Base-by-base conservation (phyloP, 352 stramenopile genomes). In the Phytophthora kernoviae region DNA sequence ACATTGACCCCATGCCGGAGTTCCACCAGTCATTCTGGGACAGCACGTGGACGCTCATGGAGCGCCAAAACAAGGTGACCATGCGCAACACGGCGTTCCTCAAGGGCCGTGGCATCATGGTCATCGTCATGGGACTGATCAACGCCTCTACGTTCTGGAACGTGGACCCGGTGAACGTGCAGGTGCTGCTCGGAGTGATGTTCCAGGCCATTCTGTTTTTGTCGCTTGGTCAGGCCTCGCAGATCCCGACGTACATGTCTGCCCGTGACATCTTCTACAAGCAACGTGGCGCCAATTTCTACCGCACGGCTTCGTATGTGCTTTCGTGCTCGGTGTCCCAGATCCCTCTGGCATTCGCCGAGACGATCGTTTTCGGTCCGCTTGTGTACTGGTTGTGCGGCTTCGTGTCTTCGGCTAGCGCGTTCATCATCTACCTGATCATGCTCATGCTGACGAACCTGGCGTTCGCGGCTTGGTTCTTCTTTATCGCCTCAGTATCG, bases 331-430 rank as follows among this genome's bases (percentile, higher is more conserved):
- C 74, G 14, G 84, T 93, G 37, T 44, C 81, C 2, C 76, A 86
- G 45, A 54, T 97, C 20, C 85, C 88, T 11, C 62, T 81, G 37
- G 78, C 64, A 12, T 34, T 84, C 14, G 62, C 77, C 26, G 85
- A 94, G 66, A 79, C 69, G 2, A 55, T 93, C n/a, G 56, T 90
- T 26, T 96, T 95, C 70, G 86, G 84, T 1, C 76, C 74, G 12
- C 46, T 96, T 40, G 56, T 95, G 12, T 96, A 96, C 60, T 96
- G 80, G 72, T 71, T 95, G 65, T 80, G 88, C 52, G 88, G 88
- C 44, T 81, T 82, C 39, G 49, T 64, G 24, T 30, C 58, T 9
- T 46, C 66, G 6, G 62, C 56, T 0, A 21, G 40, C n/a, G 47
- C 46, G 3, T 89, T 80, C 58, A 61, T 87, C 27, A 42, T 73